Evolutionary conservation across 345 rosid genomes (phyloP).

Genomic region (Citrus cavaleriei): DNA sequence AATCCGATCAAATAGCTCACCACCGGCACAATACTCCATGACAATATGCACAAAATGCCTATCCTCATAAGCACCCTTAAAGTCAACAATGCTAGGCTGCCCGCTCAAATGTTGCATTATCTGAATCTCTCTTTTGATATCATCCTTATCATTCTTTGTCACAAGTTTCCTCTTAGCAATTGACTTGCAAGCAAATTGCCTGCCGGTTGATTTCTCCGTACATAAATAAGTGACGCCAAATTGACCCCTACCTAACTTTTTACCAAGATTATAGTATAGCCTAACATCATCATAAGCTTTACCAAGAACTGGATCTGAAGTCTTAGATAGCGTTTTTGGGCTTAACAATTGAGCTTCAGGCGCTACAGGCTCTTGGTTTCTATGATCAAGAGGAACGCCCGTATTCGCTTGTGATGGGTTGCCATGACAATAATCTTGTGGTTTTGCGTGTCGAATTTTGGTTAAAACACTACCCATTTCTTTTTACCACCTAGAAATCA

Average conservation of each 20-base stretch:
- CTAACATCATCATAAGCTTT: constrained; percentile 75
- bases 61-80: constrained; percentile 87
- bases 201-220: constrained; percentile 65
- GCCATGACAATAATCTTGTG: constrained; percentile 31
- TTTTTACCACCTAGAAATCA: no score
- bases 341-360: constrained; percentile 24
- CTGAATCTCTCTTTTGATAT: constrained; percentile 76
- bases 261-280: constrained; percentile 56
- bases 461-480: no score
- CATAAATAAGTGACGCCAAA: constrained; percentile 85
- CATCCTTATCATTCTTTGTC: constrained; percentile 66
- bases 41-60: constrained; percentile 74
- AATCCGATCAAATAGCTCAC: constrained; percentile 82
- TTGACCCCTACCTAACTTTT: constrained; percentile 85
- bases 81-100: constrained; percentile 89
- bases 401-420: constrained; percentile 34
- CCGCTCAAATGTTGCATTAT: constrained; percentile 98
- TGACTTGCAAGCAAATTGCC: constrained; percentile 76
- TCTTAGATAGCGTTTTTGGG: constrained; percentile 30
- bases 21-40: constrained; percentile 96
- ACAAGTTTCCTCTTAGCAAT: constrained; percentile 73
- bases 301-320: constrained; percentile 52
- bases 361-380: no score
- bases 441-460: constrained; percentile 22
- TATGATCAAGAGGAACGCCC: no score